phyloP scores from a whole-genome alignment of 495 filamentous ascomycete genomes.

The Aspergillus biplanus region DNA sequence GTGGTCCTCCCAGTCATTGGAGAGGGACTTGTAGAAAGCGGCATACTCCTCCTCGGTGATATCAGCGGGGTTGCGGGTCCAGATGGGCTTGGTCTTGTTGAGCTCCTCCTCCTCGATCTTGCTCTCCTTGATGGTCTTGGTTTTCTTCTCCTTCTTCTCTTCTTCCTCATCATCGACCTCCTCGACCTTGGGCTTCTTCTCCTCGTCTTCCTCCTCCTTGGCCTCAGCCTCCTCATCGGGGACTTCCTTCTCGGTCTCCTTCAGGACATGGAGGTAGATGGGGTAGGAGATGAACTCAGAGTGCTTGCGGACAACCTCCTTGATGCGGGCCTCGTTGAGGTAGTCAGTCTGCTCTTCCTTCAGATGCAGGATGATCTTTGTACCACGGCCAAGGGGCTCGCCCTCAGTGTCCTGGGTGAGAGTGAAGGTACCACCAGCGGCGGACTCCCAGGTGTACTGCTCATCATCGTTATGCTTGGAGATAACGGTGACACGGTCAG shows the following conservation, averaged over 20 bases:
- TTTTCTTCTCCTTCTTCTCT: conserved; percentile 90
- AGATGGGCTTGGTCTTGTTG: conserved; percentile 99
- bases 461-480: conserved; percentile 99
- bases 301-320: conserved; percentile 99
- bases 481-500: conserved; percentile 91
- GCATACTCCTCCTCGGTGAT: conserved; percentile 97
- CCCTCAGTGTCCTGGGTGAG: conserved; percentile 89
- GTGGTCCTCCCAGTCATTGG: conserved; percentile 99
- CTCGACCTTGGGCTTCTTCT: conserved; percentile 79
- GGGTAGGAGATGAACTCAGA: conserved; percentile 99
- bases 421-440: conserved; percentile 96
- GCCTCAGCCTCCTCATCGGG: conserved; percentile 95
- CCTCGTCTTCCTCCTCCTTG: conserved; percentile 78
- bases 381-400: conserved; percentile 88
- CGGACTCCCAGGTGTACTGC: conserved; percentile 99
- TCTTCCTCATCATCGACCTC: conserved; percentile 83
- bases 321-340: conserved; percentile 98
- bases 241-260: conserved; percentile 99
- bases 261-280: conserved; percentile 98
- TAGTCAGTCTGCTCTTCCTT: conserved; percentile 99
- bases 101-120: conserved; percentile 99
- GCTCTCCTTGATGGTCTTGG: conserved; percentile 98
- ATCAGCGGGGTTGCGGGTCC: conserved; percentile 96
- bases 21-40: conserved; percentile 99
- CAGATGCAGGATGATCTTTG: conserved; percentile 96